Evolutionary conservation across 805 yeast species (phyloP).

Genomic region (Kodamaea hsintzibuensis): DNA sequence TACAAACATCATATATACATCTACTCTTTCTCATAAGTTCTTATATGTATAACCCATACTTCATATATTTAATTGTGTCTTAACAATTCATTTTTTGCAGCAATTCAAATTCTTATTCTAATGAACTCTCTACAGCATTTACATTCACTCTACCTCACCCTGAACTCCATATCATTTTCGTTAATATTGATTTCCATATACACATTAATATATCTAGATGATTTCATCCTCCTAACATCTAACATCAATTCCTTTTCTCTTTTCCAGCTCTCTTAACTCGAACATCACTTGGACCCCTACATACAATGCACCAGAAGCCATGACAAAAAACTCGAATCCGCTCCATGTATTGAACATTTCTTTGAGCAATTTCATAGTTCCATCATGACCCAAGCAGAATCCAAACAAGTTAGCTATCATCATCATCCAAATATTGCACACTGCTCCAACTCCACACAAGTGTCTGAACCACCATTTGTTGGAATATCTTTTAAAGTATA

Average conservation of each 20-base stretch:
- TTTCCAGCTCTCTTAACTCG: slow-evolving; percentile 85
- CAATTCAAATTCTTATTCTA: background rate
- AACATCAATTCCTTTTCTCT: slow-evolving; percentile 76
- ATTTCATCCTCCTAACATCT: slow-evolving; percentile 61
- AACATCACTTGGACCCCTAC: slow-evolving; percentile 93
- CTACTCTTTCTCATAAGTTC: too few species aligned
- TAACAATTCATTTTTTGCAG: background rate
- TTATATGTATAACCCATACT: too few species aligned
- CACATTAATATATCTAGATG: background rate
- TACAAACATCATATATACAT: too few species aligned
- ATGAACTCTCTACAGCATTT: too few species aligned
- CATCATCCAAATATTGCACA: slow-evolving; percentile 93
- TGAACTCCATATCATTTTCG: too few species aligned
- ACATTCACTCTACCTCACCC: too few species aligned
- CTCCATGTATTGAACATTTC: slow-evolving; percentile 72
- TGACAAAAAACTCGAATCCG: slow-evolving; percentile 64
- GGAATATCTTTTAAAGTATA: slow-evolving; percentile 40
- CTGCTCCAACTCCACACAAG: slow-evolving; percentile 84
- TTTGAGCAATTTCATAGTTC: slow-evolving; percentile 61
- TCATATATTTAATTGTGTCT: too few species aligned
- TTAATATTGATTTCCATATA: background rate
- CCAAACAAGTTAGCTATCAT: slow-evolving; percentile 95
- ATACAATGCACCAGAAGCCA: slow-evolving; percentile 67
- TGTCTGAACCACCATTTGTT: slow-evolving; percentile 72
- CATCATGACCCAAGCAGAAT: slow-evolving; percentile 90